Percentiles rank a stretch among this genome's conserved stretches.
Evolutionary conservation across 352 stramenopile species (phyloP).

Genomic region (Pythium phragmitis): DNA sequence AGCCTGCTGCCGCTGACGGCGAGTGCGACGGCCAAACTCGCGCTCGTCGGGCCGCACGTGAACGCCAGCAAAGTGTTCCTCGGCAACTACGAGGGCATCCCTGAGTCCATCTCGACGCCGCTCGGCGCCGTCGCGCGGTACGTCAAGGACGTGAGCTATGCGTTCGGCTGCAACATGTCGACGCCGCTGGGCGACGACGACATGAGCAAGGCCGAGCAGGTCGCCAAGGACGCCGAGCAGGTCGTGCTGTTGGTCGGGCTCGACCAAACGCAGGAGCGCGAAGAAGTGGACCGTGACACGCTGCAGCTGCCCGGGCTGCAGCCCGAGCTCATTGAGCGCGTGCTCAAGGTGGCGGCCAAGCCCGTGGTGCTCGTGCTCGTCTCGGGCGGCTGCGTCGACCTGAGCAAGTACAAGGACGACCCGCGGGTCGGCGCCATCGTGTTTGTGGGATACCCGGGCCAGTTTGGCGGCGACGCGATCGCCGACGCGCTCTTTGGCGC

Average conservation of each 20-base stretch:
- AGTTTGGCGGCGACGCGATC: slow-evolving; percentile 66
- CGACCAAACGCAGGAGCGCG: slow-evolving; percentile 59
- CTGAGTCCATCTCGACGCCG: slow-evolving; percentile 60
- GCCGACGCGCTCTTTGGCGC: slow-evolving; percentile 75
- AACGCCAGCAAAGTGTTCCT: slow-evolving; percentile 56
- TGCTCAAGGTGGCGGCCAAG: slow-evolving; percentile 41
- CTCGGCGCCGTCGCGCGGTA: slow-evolving; percentile 42
- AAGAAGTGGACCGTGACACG: slow-evolving; percentile 64
- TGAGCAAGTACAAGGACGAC: slow-evolving; percentile 57
- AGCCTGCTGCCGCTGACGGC: slow-evolving; percentile 53
- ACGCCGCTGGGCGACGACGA: slow-evolving; percentile 33
- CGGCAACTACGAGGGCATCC: slow-evolving; percentile 75
- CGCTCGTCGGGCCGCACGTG: slow-evolving; percentile 78
- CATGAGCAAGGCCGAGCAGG: slow-evolving; percentile 47
- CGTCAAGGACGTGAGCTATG: slow-evolving; percentile 33
- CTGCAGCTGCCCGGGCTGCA: slow-evolving; percentile 69
- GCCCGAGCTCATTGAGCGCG: slow-evolving; percentile 49
- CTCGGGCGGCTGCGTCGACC: slow-evolving; percentile 72
- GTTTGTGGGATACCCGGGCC: slow-evolving; percentile 63
- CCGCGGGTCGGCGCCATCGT: slow-evolving; percentile 69
- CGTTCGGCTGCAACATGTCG: slow-evolving; percentile 58
- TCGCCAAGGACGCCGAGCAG: slow-evolving; percentile 36
- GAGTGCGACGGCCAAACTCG: slow-evolving; percentile 35
- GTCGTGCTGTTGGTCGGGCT: slow-evolving; percentile 69
- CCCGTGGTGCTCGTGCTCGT: slow-evolving; percentile 83